Evolutionary conservation across 148 eudicot genomes (phyloP), one percentile per base, ranked within the genome.

Genomic region (Rheum nobile): DNA sequence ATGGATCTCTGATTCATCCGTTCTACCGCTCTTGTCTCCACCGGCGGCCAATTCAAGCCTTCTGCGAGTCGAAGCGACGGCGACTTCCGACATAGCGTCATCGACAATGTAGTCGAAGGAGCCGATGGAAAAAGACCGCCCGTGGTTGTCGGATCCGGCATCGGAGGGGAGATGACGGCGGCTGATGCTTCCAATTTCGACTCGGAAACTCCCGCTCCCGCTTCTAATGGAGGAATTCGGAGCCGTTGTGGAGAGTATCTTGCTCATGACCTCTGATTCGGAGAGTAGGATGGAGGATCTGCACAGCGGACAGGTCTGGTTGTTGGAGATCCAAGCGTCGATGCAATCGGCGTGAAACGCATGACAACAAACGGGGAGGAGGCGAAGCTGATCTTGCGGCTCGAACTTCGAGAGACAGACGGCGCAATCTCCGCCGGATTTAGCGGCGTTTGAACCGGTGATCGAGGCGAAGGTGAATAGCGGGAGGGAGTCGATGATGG

Each of bases 361-460:
- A 79, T 95, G 99, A 71, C 97, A 95, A 48, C 99, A 91, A 8
- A 92, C 71, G 0, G 99, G 97, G 4, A 95, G 81, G 2, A 95
- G 72, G 0, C 97, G 90, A 6, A 95, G 89, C 72, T 80, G 87
- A 80, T 95, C 99, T 3, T 83, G 57, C 47, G 74, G 70, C 76
- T 95, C 96, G 81, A 95, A 92, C 47, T 85, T 95, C 2, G 96
- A 88, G 0, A 95, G 70, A 39, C 99, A 95, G 0, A 95, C 97
- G 4, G 97, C 92, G 68, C 99, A 95, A 11, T 95, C 99, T 0
- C 85, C 91, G 21, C 81, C 79, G 52, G 70, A 65, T n/a, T 41
- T 69, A 75, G 35, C 5, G 86, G 48, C 11, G 41, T 68, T 63
- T 71, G 79, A 3, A 8, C 85, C 81, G 63, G 77, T 59, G 37